Evolutionary conservation across 2,329 filamentous ascomycete genomes (phyloP).

Genomic region (Plenodomus tracheiphilus): DNA sequence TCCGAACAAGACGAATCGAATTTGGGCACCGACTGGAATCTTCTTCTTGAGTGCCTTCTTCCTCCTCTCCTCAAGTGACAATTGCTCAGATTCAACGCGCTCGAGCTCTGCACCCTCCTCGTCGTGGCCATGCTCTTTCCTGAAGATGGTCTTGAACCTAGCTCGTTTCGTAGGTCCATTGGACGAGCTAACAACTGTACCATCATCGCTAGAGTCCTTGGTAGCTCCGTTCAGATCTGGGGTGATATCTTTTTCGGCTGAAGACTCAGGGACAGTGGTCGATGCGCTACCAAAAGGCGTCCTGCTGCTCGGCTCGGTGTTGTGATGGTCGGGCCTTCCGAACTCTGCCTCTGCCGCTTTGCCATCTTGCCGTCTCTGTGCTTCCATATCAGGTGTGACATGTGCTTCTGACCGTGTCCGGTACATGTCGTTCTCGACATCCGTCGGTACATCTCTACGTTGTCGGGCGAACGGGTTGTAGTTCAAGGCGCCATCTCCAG

Average conservation of each 20-base stretch:
- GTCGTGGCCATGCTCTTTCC: slow-evolving; percentile 23
- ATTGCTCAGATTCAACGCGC: slow-evolving; percentile 24
- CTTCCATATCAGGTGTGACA: slow-evolving; percentile 25
- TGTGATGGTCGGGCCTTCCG: slow-evolving; percentile 29
- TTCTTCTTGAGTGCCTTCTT: slow-evolving; percentile 37
- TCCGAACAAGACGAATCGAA: slow-evolving; percentile 74
- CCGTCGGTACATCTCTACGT: slow-evolving; percentile 24
- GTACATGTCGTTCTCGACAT: slow-evolving; percentile 33
- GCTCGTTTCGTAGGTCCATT: slow-evolving; percentile 23
- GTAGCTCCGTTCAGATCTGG: slow-evolving; percentile 14
- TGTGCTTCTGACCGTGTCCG: slow-evolving; percentile 30
- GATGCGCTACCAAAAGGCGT: slow-evolving; percentile 22
- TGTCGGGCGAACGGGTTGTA: slow-evolving; percentile 42
- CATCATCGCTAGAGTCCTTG: slow-evolving; percentile 29
- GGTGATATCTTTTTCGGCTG: slow-evolving; percentile 10
- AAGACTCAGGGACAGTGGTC: slow-evolving; percentile 8
- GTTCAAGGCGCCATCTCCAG: slow-evolving; percentile 27
- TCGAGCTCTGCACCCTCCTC: slow-evolving; percentile 19
- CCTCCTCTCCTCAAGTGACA: slow-evolving; percentile 37
- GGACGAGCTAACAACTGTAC: slow-evolving; percentile 21
- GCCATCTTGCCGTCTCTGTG: slow-evolving; percentile 29
- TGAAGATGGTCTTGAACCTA: slow-evolving; percentile 39
- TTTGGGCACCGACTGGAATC: slow-evolving; percentile 53
- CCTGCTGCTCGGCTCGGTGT: slow-evolving; percentile 28
- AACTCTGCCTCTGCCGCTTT: slow-evolving; percentile 35